phyloP scores from a whole-genome alignment of 2,329 filamentous ascomycete species.

The Conoideocrella luteorostrata region DNA sequence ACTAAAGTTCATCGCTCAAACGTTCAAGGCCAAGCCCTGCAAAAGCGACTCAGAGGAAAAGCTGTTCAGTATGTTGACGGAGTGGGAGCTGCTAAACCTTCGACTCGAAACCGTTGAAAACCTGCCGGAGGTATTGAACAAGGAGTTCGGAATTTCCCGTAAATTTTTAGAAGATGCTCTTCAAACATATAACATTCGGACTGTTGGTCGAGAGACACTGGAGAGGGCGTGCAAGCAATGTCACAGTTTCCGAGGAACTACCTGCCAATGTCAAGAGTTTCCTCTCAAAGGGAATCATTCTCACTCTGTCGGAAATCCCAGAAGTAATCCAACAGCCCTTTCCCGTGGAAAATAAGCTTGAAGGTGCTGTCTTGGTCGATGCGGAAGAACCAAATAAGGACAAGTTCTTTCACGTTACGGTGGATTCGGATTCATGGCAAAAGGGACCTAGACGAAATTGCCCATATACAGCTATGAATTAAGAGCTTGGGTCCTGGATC shows the following conservation, averaged over 20 bases:
- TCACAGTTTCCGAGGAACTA: slow-evolving; percentile 9
- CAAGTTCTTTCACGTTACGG: slow-evolving; percentile 8
- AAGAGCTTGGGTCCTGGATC: too few relatives aligned
- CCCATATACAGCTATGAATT: not conserved
- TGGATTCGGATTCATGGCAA: slow-evolving; percentile 16
- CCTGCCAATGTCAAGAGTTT: slow-evolving; percentile 12
- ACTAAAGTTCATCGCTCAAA: slow-evolving; percentile 30
- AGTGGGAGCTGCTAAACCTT: slow-evolving; percentile 41
- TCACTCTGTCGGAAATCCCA: slow-evolving; percentile 23
- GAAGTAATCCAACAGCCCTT: slow-evolving; percentile 34
- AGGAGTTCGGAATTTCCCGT: slow-evolving; percentile 33
- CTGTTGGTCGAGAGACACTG: slow-evolving; percentile 30
- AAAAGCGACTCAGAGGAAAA: slow-evolving; percentile 20
- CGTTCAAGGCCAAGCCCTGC: slow-evolving; percentile 30
- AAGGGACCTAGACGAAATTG: slow-evolving; percentile 16
- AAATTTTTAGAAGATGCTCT: slow-evolving; percentile 23
- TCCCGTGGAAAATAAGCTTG: slow-evolving; percentile 14
- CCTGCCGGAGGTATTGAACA: slow-evolving; percentile 29
- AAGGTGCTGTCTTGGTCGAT: slow-evolving; percentile 17
- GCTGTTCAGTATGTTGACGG: slow-evolving; percentile 28
- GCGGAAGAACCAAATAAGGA: slow-evolving; percentile 16
- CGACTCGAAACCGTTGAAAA: slow-evolving; percentile 31
- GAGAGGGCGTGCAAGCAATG: slow-evolving; percentile 24
- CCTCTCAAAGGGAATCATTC: slow-evolving; percentile 17
- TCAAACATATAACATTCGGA: slow-evolving; percentile 28